Base-by-base conservation (phyloP, 805 yeast species). In the Zygosaccharomyces gambellarensis region DNA sequence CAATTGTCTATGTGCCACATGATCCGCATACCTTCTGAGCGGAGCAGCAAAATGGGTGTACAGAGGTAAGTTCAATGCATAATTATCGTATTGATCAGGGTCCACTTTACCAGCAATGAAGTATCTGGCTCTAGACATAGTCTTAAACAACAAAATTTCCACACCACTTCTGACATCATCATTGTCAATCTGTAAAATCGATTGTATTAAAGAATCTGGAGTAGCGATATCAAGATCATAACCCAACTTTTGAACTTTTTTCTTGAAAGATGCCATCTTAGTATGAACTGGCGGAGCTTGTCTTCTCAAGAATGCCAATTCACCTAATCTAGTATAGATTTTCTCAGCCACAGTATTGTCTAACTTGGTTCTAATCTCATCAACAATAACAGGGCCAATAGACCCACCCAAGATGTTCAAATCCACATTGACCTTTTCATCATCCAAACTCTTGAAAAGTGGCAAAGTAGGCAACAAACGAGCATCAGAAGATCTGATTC, bases 1-100 rank as follows among this genome's bases (percentile, higher is more conserved):
- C 57, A 94, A 71, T 71, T 94, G 99, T 59, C 97, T 81, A 63
- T 94, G 99, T 36, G 88, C 98, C 57, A 90, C 80, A 45, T 88
- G 76, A 67, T 94, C 99, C 1, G 96, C 90, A 66, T 90, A 94
- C 60, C 99, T 79, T 65, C 95, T 80, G 63, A 89, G 73, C 12
- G 99, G 98, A 1, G 95, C 80, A n/a, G 87, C 85, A 72, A 90
- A 90, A 68, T 92, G 97, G 0, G 98, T 88, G 67, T 88, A 94
- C 39, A 89, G 72, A 27, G 97, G 95, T 49, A 86, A 67, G 55
- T 89, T 89, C 64, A 85, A 80, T 62, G 87, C 79, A 68, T 86
- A 94, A 61, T 92, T 96, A 9, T 83, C 84, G 63, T 78, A 80
- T 52, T 78, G 81, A 55, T 85, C 92, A 2, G 87, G 81, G 57